Percentiles rank a stretch among this genome's conserved stretches.
Conservation (phyloP, 768 basidiomycete species). For the Hypholoma fasciculare region DNA sequence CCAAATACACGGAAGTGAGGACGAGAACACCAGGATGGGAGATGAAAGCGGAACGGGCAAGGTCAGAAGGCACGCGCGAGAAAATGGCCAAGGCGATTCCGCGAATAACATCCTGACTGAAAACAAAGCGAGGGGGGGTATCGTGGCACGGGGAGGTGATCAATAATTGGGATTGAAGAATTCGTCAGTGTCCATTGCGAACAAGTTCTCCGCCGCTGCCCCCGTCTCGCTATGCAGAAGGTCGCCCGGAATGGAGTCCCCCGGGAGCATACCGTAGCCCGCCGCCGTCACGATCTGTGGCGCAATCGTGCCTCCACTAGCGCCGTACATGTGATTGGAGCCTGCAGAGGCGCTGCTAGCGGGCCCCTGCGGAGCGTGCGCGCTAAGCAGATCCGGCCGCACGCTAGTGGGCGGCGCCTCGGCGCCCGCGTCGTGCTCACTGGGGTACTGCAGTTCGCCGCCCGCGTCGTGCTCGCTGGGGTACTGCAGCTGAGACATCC, state of each 20-base stretch:
- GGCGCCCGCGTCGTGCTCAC: neutral
- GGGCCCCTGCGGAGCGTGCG: neutral
- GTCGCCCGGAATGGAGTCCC: neutral
- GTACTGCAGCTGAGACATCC: conserved; percentile 13
- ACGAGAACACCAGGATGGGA: neutral
- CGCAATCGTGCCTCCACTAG: neutral
- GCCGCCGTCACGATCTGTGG: neutral
- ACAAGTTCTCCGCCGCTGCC: conserved; percentile 21
- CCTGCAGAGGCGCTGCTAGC: neutral
- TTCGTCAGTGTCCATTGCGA: conserved; percentile 27
- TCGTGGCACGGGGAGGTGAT: neutral
- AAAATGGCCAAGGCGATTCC: neutral
- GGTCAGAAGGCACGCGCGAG: neutral
- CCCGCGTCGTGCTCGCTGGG: neutral
- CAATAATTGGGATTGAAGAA: conserved; percentile 21
- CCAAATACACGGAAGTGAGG: neutral
- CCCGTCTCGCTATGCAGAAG: conserved; percentile 4
- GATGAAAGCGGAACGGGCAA: neutral
- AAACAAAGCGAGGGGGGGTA: neutral
- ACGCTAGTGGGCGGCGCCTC: neutral
- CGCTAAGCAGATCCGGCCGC: neutral
- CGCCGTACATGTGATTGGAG: neutral
- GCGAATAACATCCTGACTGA: neutral
- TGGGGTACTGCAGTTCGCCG: conserved; percentile 2
- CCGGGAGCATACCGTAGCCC: neutral